A percentile compares a stretch with the other conserved stretches of the same genome.
Conservation (phyloP, 805 yeast genomes). For the Metschnikowia shivogae region DNA sequence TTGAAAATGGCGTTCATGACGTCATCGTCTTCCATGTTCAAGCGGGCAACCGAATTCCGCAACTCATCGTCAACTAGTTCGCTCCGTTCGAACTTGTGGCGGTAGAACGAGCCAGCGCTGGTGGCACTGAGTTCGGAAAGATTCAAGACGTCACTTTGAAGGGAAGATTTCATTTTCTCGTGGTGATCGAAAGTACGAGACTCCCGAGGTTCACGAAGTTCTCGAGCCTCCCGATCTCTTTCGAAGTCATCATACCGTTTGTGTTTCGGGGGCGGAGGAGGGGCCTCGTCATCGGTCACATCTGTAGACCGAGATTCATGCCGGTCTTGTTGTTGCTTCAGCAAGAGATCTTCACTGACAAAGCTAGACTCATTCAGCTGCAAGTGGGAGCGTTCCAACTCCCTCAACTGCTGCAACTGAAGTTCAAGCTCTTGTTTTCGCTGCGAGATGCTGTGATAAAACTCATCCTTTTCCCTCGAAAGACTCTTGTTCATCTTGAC, state of each 20-base stretch:
- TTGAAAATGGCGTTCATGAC: constrained; percentile 41
- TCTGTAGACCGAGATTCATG: constrained; percentile 19
- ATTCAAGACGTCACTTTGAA: constrained; percentile 45
- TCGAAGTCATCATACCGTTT: constrained; percentile 29
- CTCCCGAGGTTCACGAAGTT: constrained; percentile 9
- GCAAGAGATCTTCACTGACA: constrained; percentile 32
- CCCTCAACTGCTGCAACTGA: constrained; percentile 33
- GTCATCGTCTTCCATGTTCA: constrained; percentile 24
- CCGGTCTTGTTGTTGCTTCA: constrained; percentile 15
- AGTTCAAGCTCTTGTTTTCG: constrained; percentile 38
- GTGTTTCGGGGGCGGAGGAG: constrained; percentile 38
- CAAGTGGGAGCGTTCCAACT: constrained; percentile 23
- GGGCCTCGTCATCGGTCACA: constrained; percentile 31
- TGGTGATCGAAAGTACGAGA: constrained; percentile 19
- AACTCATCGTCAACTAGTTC: constrained; percentile 13
- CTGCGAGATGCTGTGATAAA: constrained; percentile 20
- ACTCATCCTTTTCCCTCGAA: constrained; percentile 15
- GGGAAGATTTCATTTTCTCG: constrained; percentile 34
- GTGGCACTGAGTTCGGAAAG: constrained; percentile 80
- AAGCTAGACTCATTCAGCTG: constrained; percentile 25
- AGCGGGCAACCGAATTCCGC: constrained; percentile 14
- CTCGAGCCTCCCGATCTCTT: constrained; percentile 23
- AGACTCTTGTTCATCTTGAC: constrained; percentile 14
- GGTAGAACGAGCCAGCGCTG: constrained; percentile 78
- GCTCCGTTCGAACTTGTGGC: constrained; percentile 58